Percentiles rank a stretch among this genome's conserved stretches.
Evolutionary conservation across 352 stramenopile genomes (phyloP).

Genomic region (Pythium coloratum): DNA sequence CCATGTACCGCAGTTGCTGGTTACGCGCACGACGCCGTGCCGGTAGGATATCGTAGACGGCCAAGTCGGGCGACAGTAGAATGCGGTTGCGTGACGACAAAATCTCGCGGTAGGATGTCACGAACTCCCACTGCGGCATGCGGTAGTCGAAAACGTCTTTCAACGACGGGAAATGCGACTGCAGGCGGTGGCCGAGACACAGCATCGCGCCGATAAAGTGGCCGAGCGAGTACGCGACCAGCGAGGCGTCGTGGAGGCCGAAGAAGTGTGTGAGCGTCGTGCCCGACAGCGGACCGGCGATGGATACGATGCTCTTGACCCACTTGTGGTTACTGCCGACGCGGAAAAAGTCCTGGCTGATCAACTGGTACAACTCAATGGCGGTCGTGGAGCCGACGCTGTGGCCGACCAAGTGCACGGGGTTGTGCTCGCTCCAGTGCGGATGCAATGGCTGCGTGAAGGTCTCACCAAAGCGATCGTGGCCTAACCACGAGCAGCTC

Average conservation of each 20-base stretch:
- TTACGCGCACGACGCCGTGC: conserved; percentile 44
- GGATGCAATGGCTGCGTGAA: conserved; percentile 35
- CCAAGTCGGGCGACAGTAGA: conserved; percentile 22
- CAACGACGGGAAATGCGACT: conserved; percentile 25
- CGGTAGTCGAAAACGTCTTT: conserved; percentile 33
- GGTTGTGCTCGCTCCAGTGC: conserved; percentile 47
- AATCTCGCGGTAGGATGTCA: conserved; percentile 22
- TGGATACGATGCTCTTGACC: conserved; percentile 59
- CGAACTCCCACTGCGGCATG: conserved; percentile 37
- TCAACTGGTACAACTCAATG: conserved; percentile 69
- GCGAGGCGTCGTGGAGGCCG: conserved; percentile 13
- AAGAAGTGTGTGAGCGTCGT: conserved; percentile 27
- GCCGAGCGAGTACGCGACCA: conserved; percentile 7
- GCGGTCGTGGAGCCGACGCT: conserved; percentile 61
- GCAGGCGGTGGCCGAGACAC: conserved; percentile 25
- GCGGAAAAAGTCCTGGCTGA: conserved; percentile 50
- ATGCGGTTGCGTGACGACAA: conserved; percentile 23
- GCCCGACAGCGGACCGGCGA: conserved; percentile 35
- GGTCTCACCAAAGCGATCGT: conserved; percentile 48
- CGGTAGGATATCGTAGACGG: conserved; percentile 30
- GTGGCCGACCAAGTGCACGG: conserved; percentile 60
- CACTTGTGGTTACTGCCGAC: conserved; percentile 52
- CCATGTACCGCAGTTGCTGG: conserved; percentile 44
- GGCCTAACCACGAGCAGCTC: conserved; percentile 23
- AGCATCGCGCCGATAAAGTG: conserved; percentile 24